phyloP scores from a whole-genome alignment of 495 filamentous ascomycete genomes.

The Tirmania nivea region DNA sequence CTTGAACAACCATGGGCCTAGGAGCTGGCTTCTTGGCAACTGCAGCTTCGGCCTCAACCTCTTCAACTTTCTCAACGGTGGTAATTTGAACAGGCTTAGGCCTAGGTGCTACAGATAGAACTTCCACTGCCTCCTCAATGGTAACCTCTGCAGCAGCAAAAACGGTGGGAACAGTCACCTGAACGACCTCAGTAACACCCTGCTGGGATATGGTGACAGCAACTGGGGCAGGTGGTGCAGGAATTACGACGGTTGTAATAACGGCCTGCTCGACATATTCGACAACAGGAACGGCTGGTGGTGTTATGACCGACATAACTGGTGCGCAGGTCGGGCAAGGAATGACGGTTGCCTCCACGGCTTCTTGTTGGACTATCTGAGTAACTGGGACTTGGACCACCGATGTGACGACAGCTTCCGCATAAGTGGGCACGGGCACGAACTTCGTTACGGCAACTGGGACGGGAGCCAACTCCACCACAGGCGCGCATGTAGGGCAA shows the following conservation, averaged over 20 bases:
- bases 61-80: neutral
- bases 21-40: neutral
- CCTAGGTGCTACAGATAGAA: neutral
- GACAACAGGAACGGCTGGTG: neutral
- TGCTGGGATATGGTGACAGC: neutral
- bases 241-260: neutral
- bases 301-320: neutral
- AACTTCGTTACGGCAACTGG: too few relatives aligned
- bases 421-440: too few relatives aligned
- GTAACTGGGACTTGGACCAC: conserved; percentile 1
- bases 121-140: neutral
- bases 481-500: neutral
- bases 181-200: neutral
- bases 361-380: conserved; percentile 3
- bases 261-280: neutral
- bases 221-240: neutral
- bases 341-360: neutral
- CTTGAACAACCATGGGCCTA: neutral
- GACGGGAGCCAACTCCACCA: neutral
- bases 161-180: neutral
- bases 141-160: neutral
- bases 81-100: too few relatives aligned
- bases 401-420: too few relatives aligned
- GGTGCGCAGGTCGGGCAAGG: conserved; percentile 2
- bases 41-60: neutral